Percentiles rank a stretch among this genome's conserved stretches.
These are phyloP conservation scores for Alternaria sp. DNA, from an alignment of 2,329 filamentous ascomycete genomes.

Conservation along the genomic window DNA sequence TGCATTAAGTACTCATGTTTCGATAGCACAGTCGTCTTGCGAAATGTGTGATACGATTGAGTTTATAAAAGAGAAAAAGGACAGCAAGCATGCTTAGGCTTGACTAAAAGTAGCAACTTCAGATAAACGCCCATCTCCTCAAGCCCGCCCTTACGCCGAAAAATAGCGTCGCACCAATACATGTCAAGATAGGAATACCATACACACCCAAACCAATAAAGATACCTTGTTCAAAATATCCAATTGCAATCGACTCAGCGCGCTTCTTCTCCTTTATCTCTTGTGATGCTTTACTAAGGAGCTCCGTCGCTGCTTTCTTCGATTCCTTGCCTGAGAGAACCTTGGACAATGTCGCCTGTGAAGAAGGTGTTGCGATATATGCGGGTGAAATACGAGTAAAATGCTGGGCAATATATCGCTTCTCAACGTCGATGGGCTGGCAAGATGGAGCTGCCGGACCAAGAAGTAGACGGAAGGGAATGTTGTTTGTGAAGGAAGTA, in stretches of 20 bases:
- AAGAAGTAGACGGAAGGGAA: constrained; percentile 64
- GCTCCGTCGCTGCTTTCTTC: constrained; percentile 20
- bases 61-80: neutral
- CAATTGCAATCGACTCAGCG: constrained; percentile 41
- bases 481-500: constrained; percentile 65
- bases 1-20: neutral
- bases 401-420: constrained; percentile 29
- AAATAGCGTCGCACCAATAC: constrained; percentile 37
- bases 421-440: constrained; percentile 26
- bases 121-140: constrained; percentile 31
- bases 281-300: constrained; percentile 26
- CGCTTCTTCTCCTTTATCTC: constrained; percentile 48
- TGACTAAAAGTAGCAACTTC: neutral
- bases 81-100: too few relatives aligned
- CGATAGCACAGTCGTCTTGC: neutral
- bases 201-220: constrained; percentile 49
- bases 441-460: constrained; percentile 35
- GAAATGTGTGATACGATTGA: neutral
- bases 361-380: constrained; percentile 20
- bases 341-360: constrained; percentile 31
- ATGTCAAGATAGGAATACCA: constrained; percentile 42
- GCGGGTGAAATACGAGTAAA: constrained; percentile 33
- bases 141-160: constrained; percentile 38
- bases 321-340: constrained; percentile 21
- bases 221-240: constrained; percentile 45